Conservation (phyloP, 768 basidiomycete species). For the Leccinum longicurvipes region DNA sequence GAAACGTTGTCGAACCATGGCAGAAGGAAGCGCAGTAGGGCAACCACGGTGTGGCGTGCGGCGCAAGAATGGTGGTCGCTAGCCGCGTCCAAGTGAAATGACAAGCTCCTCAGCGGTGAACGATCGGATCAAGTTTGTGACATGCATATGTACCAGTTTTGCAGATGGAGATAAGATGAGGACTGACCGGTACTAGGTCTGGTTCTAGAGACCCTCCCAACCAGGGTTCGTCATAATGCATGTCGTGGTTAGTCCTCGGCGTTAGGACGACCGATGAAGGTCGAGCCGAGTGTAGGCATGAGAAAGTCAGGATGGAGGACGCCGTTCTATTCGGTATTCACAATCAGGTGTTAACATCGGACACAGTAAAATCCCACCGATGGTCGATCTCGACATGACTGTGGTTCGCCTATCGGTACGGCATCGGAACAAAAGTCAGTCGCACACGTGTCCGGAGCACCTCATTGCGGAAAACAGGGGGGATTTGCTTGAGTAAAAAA, state of each 20-base stretch:
- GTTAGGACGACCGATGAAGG: neutral
- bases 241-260: neutral
- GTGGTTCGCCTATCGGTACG: neutral
- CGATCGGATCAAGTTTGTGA: neutral
- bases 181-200: neutral
- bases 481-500: neutral
- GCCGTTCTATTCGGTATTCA: neutral
- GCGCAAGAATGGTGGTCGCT: neutral
- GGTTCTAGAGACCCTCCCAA: neutral
- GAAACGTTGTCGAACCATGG: neutral
- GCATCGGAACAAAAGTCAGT: neutral
- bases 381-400: neutral
- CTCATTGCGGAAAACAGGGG: neutral
- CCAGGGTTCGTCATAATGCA: neutral
- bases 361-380: neutral
- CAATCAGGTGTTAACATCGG: neutral
- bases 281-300: neutral
- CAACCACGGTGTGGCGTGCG: neutral
- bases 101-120: neutral
- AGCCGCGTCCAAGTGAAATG: neutral
- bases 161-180: neutral
- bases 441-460: neutral
- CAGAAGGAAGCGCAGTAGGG: neutral
- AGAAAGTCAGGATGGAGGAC: too few relatives aligned
- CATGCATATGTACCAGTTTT: neutral